These are phyloP conservation scores for Raddia guianensis DNA, from an alignment of 176 grass and related monocot species.

Conservation along the genomic window DNA sequence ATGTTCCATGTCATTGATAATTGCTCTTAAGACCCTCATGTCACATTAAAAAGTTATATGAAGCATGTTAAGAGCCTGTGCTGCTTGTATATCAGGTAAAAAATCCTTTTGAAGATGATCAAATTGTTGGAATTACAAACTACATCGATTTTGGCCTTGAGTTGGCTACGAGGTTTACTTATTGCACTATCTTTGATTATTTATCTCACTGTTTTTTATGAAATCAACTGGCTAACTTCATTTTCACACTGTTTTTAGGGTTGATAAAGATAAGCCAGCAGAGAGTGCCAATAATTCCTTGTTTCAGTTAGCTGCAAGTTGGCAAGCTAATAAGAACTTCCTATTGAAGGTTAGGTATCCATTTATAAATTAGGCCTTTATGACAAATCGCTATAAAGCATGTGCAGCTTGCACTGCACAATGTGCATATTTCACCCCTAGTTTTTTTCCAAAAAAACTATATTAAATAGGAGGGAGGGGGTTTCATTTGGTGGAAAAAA, in stretches of 20 bases:
- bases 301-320: constrained; percentile 90
- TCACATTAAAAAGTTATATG: constrained; percentile 19
- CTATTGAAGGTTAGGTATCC: constrained; percentile 69
- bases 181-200: no score
- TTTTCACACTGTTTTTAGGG: constrained; percentile 48
- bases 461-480: background rate
- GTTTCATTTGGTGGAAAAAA: background rate
- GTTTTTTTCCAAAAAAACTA: background rate
- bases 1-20: constrained; percentile 13
- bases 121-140: constrained; percentile 97
- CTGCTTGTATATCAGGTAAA: constrained; percentile 59
- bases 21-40: background rate
- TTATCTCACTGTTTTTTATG: constrained; percentile 3
- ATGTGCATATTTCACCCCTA: background rate
- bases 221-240: constrained; percentile 12
- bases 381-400: background rate
- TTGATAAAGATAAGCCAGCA: constrained; percentile 58
- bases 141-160: constrained; percentile 95
- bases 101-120: constrained; percentile 88
- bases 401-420: background rate
- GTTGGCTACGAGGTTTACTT: constrained; percentile 61
- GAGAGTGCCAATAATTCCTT: constrained; percentile 47
- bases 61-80: constrained; percentile 33
- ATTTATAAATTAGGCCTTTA: constrained; percentile 16
- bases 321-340: constrained; percentile 99